Base-by-base conservation (phyloP, 148 eudicot species). In the Persicaria maculosa region DNA sequence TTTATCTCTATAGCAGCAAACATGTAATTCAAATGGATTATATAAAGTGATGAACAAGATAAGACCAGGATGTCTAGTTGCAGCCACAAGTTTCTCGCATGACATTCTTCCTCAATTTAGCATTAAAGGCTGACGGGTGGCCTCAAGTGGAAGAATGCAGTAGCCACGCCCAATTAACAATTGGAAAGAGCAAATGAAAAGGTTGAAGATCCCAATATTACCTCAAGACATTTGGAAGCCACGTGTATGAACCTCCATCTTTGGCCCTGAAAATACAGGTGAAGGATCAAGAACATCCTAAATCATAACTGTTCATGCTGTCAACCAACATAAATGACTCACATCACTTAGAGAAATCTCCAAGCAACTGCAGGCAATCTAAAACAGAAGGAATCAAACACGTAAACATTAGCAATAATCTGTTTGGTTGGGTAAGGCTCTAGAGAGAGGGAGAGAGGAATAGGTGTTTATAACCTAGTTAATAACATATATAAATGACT, bases 211-310 rank as follows among this genome's bases (percentile, higher is more conserved):
- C 45, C 68, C 69, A 64, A 36, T 40, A 64, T 64, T 15, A 64
- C 40, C 69, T 31, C 16, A 36, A 36, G 17, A 64, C 69, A 81
- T 78, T 72, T 73, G 79, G 81, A 80, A 84, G 82, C 82, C 84
- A 79, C 68, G 36, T 64, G 69, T 36, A 15, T 36, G 86, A 76
- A 84, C 84, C 83, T 85, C 86, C 81, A 70, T 81, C 83, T 87
- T 81, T 78, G 81, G 82, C 87, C 93, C 95, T 89, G 93, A 86
- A 91, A 89, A 85, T 65, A 79, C 83, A 85, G 87, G 81, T 80
- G 85, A 89, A 81, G 81, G 76, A 86, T 91, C 86, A 88, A 88
- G 78, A 84, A 75, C 75, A 74, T 83, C 84, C 79, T 80, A 45
- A 83, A 74, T 31, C 72, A 76, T 61, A 81, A 78, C 74, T 75